Evolutionary conservation across 768 basidiomycete species (phyloP).

Genomic region (Mycena galopus): DNA sequence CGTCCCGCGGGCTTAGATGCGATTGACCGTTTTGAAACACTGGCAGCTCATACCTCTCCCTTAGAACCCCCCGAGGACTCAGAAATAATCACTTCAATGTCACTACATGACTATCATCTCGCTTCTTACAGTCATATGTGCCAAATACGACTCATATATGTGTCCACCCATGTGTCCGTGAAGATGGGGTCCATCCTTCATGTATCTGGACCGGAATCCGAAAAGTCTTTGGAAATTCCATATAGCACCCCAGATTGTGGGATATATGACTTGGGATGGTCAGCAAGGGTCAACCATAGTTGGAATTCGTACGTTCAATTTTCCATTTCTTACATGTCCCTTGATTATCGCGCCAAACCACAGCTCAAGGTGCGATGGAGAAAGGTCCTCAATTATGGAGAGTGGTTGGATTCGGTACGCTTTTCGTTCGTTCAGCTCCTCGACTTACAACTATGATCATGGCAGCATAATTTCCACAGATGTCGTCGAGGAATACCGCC

Average conservation of each 20-base stretch:
- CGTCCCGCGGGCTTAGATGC: too few species aligned
- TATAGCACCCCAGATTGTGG: background rate
- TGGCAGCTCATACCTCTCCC: background rate
- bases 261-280: background rate
- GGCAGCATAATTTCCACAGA: background rate
- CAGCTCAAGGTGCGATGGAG: background rate
- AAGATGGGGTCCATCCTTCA: background rate
- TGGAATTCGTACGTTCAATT: background rate
- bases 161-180: background rate
- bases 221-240: background rate
- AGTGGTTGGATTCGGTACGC: too few species aligned
- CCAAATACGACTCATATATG: background rate
- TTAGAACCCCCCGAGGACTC: background rate
- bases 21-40: background rate
- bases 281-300: background rate
- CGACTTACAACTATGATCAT: too few species aligned
- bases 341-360: background rate
- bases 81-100: slow-evolving; percentile 3
- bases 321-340: background rate
- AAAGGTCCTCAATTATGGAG: background rate
- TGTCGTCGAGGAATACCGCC: background rate
- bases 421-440: too few species aligned
- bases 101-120: background rate
- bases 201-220: background rate
- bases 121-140: background rate